Base-by-base conservation (phyloP, 495 filamentous ascomycete genomes). In the Penicillium antarcticum region DNA sequence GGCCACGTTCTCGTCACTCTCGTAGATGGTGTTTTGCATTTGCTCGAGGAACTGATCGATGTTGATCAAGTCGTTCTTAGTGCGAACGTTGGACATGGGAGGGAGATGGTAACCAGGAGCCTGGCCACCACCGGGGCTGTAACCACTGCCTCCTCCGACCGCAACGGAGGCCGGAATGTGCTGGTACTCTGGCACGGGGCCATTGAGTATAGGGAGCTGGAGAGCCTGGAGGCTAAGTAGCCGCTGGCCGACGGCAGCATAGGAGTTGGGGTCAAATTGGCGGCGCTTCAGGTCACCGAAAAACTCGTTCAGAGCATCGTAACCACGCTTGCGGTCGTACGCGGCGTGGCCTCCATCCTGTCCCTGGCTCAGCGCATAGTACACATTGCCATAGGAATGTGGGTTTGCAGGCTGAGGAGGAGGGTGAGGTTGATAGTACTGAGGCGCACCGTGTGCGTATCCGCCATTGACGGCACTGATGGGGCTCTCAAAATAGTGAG, bases 11-110 rank as follows among this genome's bases (percentile, higher is more conserved):
- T 88, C 87, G 18, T 91, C 84, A 60, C 83, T 92, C 68, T 97
- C 92, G 65, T 97, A 97, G 23, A 97, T 87, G 7, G 92, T 96
- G 54, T 84, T 80, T 61, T 96, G 91, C 78, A 97, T 91, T 69
- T 96, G 89, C 68, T 96, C 89, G 33, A 99, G 78, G 73, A 96
- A 87, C 52, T 91, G 85, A 69, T 97, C 92, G 63, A 96, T 88
- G 64, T 92, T 86, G 62, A 91, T 77, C 19, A 99, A 75, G 56
- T 99, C 92, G 57, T 81, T 89, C 81, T 97, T 97, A 47, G 91
- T 96, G 54, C 91, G 83, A 33, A 96, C 75, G 52, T 95, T 91
- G 13, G 87, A 84, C 77, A 92, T 86, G 6, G 87, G 83, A 18
- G 92, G 92, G 17, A 97, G 78, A 36, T 85, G 80, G 62, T 92